Base-by-base conservation (phyloP, 2,329 filamentous ascomycete genomes). In the Sarocladiaceae sp. region DNA sequence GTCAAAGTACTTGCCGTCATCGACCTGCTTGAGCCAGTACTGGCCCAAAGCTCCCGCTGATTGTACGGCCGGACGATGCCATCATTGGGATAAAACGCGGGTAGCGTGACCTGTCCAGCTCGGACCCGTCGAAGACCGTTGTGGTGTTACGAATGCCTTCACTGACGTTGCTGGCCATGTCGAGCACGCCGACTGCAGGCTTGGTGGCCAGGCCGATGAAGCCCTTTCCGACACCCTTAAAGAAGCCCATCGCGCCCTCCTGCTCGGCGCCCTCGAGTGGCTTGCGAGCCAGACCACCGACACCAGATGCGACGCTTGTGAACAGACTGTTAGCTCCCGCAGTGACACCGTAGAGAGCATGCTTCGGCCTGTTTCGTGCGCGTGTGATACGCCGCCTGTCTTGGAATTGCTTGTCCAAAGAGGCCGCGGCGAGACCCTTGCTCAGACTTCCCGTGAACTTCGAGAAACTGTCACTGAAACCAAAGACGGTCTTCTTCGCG, bases 131-230 rank as follows among this genome's bases (percentile, higher is more conserved):
- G 67, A 99, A 99, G 18, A 99, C 94, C 0, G 94, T 99, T 1
- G 95, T 99, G 0, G 94, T 99, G 72, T 99, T 99, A 63, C 94
- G 91, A 52, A 99, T 96, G 50, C 94, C 94, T 71, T 99, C 94
- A 23, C 91, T 93, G 59, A 99, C 87, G 66, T 97, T 97, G 64
- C 91, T 96, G 1, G 95, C 94, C 63, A 99, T 86, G 70, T 99
- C 94, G 58, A 99, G 91, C 20, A 96, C 90, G 52, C 95, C 94
- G 53, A 99, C 96, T 6, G 93, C 91, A 2, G 95, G 93, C 69
- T 99, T 99, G 10, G 94, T 99, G 2, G 92, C 91, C n/a, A 97
- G 76, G 12, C 94, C 94, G 2, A 97, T 78, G 18, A 97, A 79
- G 18, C 94, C 94, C 72, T 97, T 99, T 52, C 94, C 94, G 33